phyloP scores from a whole-genome alignment of 2,329 filamentous ascomycete species.

The Aspergillus amoenus region DNA sequence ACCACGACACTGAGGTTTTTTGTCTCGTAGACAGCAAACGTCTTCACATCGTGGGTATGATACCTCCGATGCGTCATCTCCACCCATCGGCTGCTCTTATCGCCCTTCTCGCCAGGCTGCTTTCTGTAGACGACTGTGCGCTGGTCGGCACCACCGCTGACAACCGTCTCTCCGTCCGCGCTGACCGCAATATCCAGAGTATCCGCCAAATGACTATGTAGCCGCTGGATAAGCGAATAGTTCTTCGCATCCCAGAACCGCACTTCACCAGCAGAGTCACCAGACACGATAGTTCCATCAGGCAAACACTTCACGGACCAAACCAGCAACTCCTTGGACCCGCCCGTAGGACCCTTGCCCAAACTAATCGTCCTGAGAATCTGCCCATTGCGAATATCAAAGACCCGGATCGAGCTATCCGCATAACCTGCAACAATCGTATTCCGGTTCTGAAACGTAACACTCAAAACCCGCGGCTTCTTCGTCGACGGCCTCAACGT shows the following conservation, averaged over 20 bases:
- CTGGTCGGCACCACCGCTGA: conserved; percentile 90
- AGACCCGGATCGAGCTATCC: conserved; percentile 92
- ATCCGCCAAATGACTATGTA: conserved; percentile 86
- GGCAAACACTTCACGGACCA: conserved; percentile 90
- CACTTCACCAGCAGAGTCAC: conserved; percentile 90
- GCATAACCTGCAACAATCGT: conserved; percentile 87
- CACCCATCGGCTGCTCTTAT: conserved; percentile 68
- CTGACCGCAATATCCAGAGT: conserved; percentile 84
- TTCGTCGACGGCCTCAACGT: conserved; percentile 77
- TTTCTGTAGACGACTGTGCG: conserved; percentile 80
- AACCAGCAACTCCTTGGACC: conserved; percentile 80
- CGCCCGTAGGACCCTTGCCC: conserved; percentile 72
- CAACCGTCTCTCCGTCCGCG: conserved; percentile 74
- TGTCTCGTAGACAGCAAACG: conserved; percentile 86
- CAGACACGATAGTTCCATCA: conserved; percentile 87
- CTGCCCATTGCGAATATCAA: conserved; percentile 77
- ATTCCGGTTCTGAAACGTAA: conserved; percentile 83
- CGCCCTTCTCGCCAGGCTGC: conserved; percentile 47
- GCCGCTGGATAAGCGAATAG: conserved; percentile 80
- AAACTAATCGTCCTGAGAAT: conserved; percentile 80
- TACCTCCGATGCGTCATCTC: conserved; percentile 84
- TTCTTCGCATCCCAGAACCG: conserved; percentile 93
- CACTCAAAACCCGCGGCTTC: conserved; percentile 84
- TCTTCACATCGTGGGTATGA: conserved; percentile 92
- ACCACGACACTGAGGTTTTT: conserved; percentile 80